Base-by-base conservation (phyloP, 1,284 basidiomycete species). In the Somion occarium region DNA sequence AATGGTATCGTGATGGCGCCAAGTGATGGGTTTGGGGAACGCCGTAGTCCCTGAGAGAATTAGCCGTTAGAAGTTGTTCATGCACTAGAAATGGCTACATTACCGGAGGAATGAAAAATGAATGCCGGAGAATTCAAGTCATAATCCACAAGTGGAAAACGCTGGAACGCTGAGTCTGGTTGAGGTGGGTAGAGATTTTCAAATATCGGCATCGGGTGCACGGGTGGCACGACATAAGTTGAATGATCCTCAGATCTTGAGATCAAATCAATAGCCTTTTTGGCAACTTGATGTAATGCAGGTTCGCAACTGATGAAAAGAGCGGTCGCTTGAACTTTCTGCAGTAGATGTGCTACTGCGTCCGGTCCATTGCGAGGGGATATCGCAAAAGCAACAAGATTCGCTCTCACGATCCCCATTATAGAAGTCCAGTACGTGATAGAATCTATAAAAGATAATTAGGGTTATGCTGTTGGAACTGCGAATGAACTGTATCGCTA, bases 321-420 rank as follows among this genome's bases (percentile, higher is more conserved):
- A 9, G 15, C 39, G 5, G 15, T 42, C 19, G 39, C 44, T n/a
- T 26, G 12, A 26, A 23, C 25, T 9, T 56, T 46, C 13, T 11
- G 41, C 12, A 62, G 41, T 50, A 62, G 55, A 44, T 62, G 56
- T n/a, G 56, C 58, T 1, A 62, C 51, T 7, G 53, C 61, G 2
- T 51, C 53, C 0, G 56, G 51, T 5, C 49, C 54, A 37, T 62
- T 62, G 3, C 61, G 50, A 0, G 54, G 53, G 18, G 61, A 62
- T 18, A 62, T 56, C 5, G 56, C 44, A 44, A 62, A 58, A 38
- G 60, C 59, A 0, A 58, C 53, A 48, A 59, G 63, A 15, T 68
- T 69, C 0, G 69, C 63, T 2, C 67, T 59, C 13, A 68, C 23
- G 27, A 67, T 59, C 11, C 68, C 68, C 15, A 64, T 48, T 19